phyloP scores from a whole-genome alignment of 768 basidiomycete genomes.

The Boletellus sp. region DNA sequence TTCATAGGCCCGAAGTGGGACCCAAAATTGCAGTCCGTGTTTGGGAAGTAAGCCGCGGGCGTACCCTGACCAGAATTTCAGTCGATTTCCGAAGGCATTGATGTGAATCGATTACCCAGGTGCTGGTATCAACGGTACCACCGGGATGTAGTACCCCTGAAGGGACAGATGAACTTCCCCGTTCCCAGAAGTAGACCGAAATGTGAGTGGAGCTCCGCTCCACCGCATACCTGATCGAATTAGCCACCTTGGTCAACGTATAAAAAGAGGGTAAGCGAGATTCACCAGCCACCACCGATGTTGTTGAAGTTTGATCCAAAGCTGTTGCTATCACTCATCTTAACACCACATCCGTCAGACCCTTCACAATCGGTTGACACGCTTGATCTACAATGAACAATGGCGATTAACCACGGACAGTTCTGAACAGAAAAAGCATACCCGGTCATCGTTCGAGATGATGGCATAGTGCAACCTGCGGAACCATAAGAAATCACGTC shows the following conservation, averaged over 20 bases:
- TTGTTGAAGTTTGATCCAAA: constrained; percentile 36
- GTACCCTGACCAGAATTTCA: constrained; percentile 6
- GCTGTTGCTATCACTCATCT: constrained; percentile 22
- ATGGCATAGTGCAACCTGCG: constrained; percentile 31
- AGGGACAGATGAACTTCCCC: constrained; percentile 36
- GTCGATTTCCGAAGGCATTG: no score
- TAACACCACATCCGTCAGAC: constrained; percentile 32
- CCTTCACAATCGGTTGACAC: constrained; percentile 24
- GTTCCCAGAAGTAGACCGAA: constrained; percentile 40
- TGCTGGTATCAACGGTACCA: constrained; percentile 15
- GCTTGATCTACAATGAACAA: constrained; percentile 10
- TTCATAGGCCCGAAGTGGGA: constrained; percentile 18
- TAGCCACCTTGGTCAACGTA: neutral
- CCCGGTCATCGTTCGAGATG: constrained; percentile 32
- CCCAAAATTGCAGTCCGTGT: constrained; percentile 12
- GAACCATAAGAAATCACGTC: neutral
- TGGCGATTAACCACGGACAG: neutral
- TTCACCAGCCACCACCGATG: constrained; percentile 36
- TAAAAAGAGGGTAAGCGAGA: neutral
- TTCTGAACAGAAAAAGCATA: constrained; percentile 6
- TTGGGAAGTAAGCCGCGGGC: constrained; percentile 15
- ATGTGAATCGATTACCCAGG: constrained; percentile 19
- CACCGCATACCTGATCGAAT: constrained; percentile 32
- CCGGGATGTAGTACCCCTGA: constrained; percentile 26
- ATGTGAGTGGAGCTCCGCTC: constrained; percentile 30